Conservation (phyloP, 2,329 filamentous ascomycete species). For the Calycina marina region DNA sequence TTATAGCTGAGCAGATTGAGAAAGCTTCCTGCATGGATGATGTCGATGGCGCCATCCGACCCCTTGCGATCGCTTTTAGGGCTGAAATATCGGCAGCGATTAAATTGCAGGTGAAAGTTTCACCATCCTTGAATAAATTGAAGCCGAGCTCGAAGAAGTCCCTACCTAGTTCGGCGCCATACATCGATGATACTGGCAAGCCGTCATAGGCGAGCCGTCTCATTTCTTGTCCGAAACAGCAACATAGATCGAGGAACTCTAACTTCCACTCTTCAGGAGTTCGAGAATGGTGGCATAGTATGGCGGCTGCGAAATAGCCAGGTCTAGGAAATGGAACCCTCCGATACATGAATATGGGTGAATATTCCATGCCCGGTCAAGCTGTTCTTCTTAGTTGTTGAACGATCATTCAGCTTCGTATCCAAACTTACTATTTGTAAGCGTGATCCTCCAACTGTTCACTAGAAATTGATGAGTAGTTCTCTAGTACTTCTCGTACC, state of each 20-base stretch:
- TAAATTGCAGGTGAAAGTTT: slow-evolving; percentile 19
- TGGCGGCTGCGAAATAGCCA: neutral
- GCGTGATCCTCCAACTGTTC: slow-evolving; percentile 8
- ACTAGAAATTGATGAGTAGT: slow-evolving; percentile 8
- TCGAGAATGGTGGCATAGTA: neutral
- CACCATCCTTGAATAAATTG: slow-evolving; percentile 25
- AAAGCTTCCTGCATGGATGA: slow-evolving; percentile 5
- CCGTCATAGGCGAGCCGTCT: slow-evolving; percentile 24
- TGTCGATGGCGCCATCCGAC: slow-evolving; percentile 18
- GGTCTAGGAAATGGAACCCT: slow-evolving; percentile 1
- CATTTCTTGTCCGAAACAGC: slow-evolving; percentile 25
- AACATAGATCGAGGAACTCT: slow-evolving; percentile 23
- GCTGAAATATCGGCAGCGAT: slow-evolving; percentile 22
- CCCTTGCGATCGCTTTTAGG: slow-evolving; percentile 16
- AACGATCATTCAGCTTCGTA: too few species aligned
- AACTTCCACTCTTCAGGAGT: neutral
- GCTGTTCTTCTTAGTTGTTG: neutral
- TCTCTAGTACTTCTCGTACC: slow-evolving; percentile 6
- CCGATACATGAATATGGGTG: slow-evolving; percentile 1
- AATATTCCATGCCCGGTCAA: slow-evolving; percentile 1
- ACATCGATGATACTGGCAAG: slow-evolving; percentile 17
- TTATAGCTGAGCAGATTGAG: slow-evolving; percentile 5
- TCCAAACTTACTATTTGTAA: slow-evolving; percentile 2
- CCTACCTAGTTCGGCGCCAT: slow-evolving; percentile 20
- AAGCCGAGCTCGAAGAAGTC: slow-evolving; percentile 24